Evolutionary conservation across 768 basidiomycete species (phyloP).

Genomic region (Zangia roseola): DNA sequence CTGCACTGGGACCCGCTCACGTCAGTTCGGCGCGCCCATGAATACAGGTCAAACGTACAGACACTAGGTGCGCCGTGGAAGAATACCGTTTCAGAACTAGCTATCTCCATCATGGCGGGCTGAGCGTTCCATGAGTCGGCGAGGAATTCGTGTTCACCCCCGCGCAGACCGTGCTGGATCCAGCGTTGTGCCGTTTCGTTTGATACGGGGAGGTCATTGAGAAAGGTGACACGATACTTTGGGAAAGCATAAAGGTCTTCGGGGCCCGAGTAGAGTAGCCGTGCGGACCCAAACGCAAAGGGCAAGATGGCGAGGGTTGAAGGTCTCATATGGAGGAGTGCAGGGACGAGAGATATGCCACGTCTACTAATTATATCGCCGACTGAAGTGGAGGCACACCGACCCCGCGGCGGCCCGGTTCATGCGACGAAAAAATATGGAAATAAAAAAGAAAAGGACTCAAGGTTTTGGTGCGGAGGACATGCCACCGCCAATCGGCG

Average conservation of each 20-base stretch:
- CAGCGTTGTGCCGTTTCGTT: constrained; percentile 74
- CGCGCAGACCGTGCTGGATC: constrained; percentile 68
- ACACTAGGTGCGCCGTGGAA: constrained; percentile 22
- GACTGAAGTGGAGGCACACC: constrained; percentile 24
- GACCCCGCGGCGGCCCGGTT: constrained; percentile 32
- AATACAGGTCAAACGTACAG: constrained; percentile 37
- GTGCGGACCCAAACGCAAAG: constrained; percentile 22
- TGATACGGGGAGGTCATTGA: constrained; percentile 72
- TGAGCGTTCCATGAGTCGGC: constrained; percentile 55
- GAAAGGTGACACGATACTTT: constrained; percentile 76
- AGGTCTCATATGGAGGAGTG: constrained; percentile 15
- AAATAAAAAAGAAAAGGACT: background rate
- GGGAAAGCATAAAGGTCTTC: constrained; percentile 82
- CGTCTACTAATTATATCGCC: constrained; percentile 31
- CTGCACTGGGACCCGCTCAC: constrained; percentile 18
- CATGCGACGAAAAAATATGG: background rate
- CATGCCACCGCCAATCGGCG: constrained; percentile 32
- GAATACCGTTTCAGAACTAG: constrained; percentile 44
- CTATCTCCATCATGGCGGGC: constrained; percentile 57
- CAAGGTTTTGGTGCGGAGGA: constrained; percentile 20
- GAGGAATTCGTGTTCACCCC: constrained; percentile 77
- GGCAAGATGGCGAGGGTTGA: constrained; percentile 13
- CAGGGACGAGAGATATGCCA: constrained; percentile 4
- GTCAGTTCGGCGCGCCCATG: constrained; percentile 13
- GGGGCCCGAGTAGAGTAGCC: constrained; percentile 66